Base-by-base conservation (phyloP, 2,329 filamentous ascomycete species). In the Ceratocystiopsis minuta region DNA sequence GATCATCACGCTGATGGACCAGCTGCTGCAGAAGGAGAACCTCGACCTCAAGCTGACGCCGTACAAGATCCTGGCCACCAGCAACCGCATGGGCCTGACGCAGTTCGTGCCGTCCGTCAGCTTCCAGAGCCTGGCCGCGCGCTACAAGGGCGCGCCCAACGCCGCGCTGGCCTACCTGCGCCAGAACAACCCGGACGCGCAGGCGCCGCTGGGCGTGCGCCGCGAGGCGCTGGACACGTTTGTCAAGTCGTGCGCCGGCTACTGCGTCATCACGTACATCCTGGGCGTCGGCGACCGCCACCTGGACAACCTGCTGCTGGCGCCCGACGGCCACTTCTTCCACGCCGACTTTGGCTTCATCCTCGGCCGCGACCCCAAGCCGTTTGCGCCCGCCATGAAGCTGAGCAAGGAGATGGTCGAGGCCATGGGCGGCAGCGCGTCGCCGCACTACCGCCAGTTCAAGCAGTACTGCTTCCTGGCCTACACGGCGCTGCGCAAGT, bases 321-420 rank as follows among this genome's bases (percentile, higher is more conserved):
- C 86, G 0, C 87, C 90, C 1, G 80, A 87, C 50, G 90, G 77
- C 0, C 85, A 92, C 59, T 98, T 98, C 66, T 95, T 98, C 70
- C 90, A 98, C 57, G 87, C 88, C 28, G 90, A 98, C 58, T 98
- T 98, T 53, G 90, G 92, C 36, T 98, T 93, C 60, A 98, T 98
- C 47, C 78, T 98, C 1, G 90, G 90, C 16, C 82, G 90, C 35
- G 90, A 98, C 51, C 90, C 90, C 0, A 98, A 98, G 55, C 90
- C 90, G 0, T 96, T 98, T 55, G 88, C 90, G 0, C 90, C 90
- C 0, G 77, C 88, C 41, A 94, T 98, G 79, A 98, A 98, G 59
- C 74, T 98, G 10, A 88, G 81, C 55, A 88, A 87, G 52, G 88
- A 98, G 55, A 98, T 98, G 90, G 84, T 96, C 4, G 90, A 98